Evolutionary conservation across 768 basidiomycete species (phyloP).

Genomic region (Baorangia bicolor): DNA sequence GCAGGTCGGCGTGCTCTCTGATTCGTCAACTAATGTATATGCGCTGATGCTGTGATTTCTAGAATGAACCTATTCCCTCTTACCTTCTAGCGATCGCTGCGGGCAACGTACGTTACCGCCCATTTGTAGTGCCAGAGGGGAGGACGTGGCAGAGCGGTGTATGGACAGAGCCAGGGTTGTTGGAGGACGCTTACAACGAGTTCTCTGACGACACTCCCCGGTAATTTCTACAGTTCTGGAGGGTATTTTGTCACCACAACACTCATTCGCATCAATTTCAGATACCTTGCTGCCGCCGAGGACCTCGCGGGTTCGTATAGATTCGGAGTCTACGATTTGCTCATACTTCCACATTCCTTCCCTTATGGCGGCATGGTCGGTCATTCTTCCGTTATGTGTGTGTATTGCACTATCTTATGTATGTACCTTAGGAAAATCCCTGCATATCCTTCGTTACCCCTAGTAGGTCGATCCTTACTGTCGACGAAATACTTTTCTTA

Average conservation of each 20-base stretch:
- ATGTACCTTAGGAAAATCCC: slow-evolving; percentile 68
- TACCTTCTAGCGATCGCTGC: slow-evolving; percentile 92
- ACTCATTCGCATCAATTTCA: slow-evolving; percentile 23
- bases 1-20: slow-evolving; percentile 51
- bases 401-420: not conserved
- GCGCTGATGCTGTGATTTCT: not conserved
- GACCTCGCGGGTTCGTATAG: slow-evolving; percentile 69
- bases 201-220: slow-evolving; percentile 83
- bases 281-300: slow-evolving; percentile 74
- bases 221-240: slow-evolving; percentile 33
- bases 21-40: not conserved
- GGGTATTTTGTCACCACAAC: no score
- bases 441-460: slow-evolving; percentile 89
- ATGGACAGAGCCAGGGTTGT: slow-evolving; percentile 87
- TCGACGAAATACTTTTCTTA: not conserved
- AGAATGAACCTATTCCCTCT: slow-evolving; percentile 85
- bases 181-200: slow-evolving; percentile 81
- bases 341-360: slow-evolving; percentile 89
- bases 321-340: slow-evolving; percentile 86
- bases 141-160: slow-evolving; percentile 81
- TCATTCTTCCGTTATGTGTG: not conserved
- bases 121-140: slow-evolving; percentile 58
- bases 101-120: slow-evolving; percentile 74
- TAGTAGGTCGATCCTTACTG: slow-evolving; percentile 43
- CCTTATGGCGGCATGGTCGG: slow-evolving; percentile 87